Conservation (phyloP, 768 basidiomycete species). For the Naganishia vishniacii region DNA sequence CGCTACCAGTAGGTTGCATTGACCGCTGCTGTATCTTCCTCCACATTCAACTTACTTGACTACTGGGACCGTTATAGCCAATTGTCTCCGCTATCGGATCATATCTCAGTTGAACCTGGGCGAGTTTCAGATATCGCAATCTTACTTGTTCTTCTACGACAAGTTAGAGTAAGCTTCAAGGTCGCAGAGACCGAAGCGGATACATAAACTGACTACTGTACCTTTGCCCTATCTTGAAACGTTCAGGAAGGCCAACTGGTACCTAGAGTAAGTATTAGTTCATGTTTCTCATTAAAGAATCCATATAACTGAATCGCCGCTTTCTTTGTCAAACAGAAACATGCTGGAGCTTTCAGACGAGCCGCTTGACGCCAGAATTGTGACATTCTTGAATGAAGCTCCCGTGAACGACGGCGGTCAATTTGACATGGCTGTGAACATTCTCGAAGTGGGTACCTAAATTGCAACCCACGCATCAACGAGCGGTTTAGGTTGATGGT, state of each 20-base stretch:
- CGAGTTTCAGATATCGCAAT: conserved; percentile 89
- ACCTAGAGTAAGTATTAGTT: conserved; percentile 58
- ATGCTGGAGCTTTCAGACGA: conserved; percentile 73
- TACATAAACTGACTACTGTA: too few species aligned
- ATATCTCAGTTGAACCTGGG: conserved; percentile 78
- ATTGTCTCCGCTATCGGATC: conserved; percentile 67
- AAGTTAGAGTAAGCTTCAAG: conserved; percentile 61
- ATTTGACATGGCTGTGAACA: conserved; percentile 82
- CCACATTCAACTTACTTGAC: not conserved
- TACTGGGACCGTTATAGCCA: too few species aligned
- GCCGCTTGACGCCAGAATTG: conserved; percentile 75
- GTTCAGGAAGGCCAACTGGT: conserved; percentile 68
- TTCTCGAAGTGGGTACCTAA: conserved; percentile 55
- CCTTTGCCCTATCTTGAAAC: not conserved
- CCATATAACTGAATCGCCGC: not conserved
- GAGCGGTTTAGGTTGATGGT: conserved; percentile 1
- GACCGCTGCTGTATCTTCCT: not conserved
- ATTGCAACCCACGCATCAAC: not conserved
- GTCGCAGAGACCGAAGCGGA: too few species aligned
- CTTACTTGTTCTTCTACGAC: conserved; percentile 93
- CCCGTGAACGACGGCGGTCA: conserved; percentile 89
- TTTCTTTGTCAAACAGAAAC: conserved; percentile 46
- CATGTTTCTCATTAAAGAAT: not conserved
- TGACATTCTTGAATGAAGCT: conserved; percentile 66
- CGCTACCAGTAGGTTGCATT: conserved; percentile 65